Evolutionary conservation across 306 rosid species (phyloP), one percentile per base, ranked within the genome.

Genomic region (Inga leiocalycina): DNA sequence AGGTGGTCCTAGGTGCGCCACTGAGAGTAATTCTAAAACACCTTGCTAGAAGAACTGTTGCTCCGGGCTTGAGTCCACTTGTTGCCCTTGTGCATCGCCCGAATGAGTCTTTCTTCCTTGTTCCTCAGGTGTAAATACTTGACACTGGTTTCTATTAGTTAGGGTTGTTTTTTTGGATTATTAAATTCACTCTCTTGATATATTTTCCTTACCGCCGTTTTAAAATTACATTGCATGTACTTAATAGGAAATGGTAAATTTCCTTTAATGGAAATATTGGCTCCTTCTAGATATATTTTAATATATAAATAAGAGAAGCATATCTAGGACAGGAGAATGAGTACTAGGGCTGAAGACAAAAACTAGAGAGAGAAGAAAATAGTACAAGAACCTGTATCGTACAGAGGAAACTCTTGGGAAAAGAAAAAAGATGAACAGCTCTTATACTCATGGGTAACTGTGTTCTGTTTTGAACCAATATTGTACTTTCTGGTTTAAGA

Each of bases 1-100:
- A 92, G 86, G 97, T 92, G 57, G 98, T 96, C 83, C 97, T 96
- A 62, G 99, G 99, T 61, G 98, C 99, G 81, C 99, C 99, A 48
- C 79, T 96, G 81, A 87, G 97, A 91, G 86, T 89, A 75, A 80
- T 92, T 87, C 87, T 96, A 69, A 86, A 92, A 83, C 89, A 89
- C 67, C 97, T 96, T 75, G 89, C 87, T 85, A 83, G 83, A 1
- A 93, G 94, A 81, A 87, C 82, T 46, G 84, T 86, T 89, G 91
- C 89, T 74, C 76, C 89, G 0, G 85, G 84, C 82, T 30, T 88
- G 73, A 90, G 83, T 79, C 85, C 82, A 27, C 91, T 89, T 86
- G 94, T 92, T 77, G 94, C 98, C 80, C 94, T 94, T 76, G 93
- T 94, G 86, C 99, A 96, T 88, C 94, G 99, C 78, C 94, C 97